Evolutionary conservation across 192 early-diverging fungal species (phyloP), one percentile per base, ranked within the genome.

Genomic region (Phycomyces blakesleeanus): DNA sequence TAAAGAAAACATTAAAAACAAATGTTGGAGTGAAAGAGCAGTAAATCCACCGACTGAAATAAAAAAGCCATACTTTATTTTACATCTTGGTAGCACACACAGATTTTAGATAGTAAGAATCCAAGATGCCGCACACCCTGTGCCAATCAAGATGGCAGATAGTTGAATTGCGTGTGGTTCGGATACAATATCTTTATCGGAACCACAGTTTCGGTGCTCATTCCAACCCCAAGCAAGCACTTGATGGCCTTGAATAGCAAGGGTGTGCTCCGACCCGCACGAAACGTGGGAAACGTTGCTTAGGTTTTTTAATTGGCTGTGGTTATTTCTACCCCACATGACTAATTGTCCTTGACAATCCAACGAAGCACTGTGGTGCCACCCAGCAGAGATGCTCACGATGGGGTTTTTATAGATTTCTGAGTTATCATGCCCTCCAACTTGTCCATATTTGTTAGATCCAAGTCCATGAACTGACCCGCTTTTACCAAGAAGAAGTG

Each of bases 191-290:
- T 65, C 62, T 21, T 59, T 49, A 24, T 80, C 81, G 15, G 79
- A 71, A 15, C 88, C 88, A 57, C 91, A 93, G 61, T 94, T 96
- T 21, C 92, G 92, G 74, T 96, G 94, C 67, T 96, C 94, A 68
- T 96, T 96, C 94, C 94, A 96, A 0, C 94, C 94, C 94, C 94
- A 96, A 16, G 79, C 69, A 52, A 75, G 74, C 38, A 82, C 85
- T 2, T 53, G 41, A 0, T 83, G 83, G 5, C 68, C 59, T 0
- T 55, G 53, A 0, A 72, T 73, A 1, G 79, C 85, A 4, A 94
- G 56, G 0, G 78, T 75, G 63, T 92, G 89, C 72, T 94, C 92
- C 11, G 91, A 89, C 22, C 90, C 94, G 71, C 90, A 91, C 2
- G 77, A 67, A 24, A 79, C 68, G 12, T 63, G 57, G 5, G 50